Evolutionary conservation across 2,329 filamentous ascomycete species (phyloP).

Genomic region (Penicillium janthinellum): DNA sequence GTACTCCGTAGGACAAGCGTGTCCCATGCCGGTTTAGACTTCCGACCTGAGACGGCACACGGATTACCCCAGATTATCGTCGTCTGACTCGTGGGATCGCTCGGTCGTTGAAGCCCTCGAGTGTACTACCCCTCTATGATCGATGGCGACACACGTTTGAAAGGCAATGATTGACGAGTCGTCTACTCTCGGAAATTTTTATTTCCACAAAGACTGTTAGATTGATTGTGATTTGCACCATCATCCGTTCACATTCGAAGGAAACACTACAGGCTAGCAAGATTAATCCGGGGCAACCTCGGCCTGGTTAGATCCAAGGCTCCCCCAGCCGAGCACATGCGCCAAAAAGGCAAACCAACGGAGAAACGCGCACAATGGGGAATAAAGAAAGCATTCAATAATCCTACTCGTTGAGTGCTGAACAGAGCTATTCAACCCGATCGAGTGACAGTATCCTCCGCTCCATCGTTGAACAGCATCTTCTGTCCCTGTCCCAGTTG

Average conservation of each 20-base stretch:
- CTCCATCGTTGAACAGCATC: too few species aligned
- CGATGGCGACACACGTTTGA: neutral
- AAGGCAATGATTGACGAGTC: neutral
- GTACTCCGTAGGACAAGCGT: neutral
- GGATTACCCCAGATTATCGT: conserved; percentile 4
- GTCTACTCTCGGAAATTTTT: neutral
- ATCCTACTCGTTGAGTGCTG: too few species aligned
- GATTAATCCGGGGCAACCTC: conserved; percentile 5
- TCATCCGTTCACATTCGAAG: neutral
- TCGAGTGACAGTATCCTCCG: neutral
- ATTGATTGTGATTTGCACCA: too few species aligned
- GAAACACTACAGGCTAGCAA: neutral
- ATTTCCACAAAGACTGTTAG: neutral
- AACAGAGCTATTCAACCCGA: neutral
- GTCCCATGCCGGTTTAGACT: neutral
- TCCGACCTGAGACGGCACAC: neutral
- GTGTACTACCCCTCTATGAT: neutral
- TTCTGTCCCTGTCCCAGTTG: neutral
- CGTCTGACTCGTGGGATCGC: neutral
- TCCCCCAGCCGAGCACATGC: neutral
- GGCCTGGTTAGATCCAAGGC: neutral
- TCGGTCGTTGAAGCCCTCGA: neutral
- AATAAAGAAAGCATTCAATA: neutral
- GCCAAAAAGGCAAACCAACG: neutral
- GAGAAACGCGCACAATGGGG: neutral